A percentile compares a stretch with the other conserved stretches of the same genome.
phyloP scores from a whole-genome alignment of 306 rosid species.

The Quercus robur region DNA sequence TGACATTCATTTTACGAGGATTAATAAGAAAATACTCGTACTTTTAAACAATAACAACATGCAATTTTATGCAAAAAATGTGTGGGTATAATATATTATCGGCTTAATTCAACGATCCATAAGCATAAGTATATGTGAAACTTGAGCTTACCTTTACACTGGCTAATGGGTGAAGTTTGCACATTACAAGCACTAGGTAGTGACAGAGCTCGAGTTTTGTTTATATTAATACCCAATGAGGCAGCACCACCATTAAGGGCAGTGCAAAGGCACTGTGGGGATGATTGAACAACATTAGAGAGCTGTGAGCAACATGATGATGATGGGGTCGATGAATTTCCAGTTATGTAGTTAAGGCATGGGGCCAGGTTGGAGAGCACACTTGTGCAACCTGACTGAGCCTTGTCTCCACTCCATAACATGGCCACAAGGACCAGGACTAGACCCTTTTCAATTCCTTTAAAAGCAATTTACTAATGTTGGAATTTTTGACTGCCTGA shows the following conservation, averaged over 20 bases:
- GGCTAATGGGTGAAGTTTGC: slow-evolving; percentile 58
- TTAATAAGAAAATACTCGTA: no score
- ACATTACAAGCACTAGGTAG: slow-evolving; percentile 66
- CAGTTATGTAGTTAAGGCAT: slow-evolving; percentile 59
- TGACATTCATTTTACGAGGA: no score
- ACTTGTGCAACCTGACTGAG: slow-evolving; percentile 56
- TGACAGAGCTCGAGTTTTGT: slow-evolving; percentile 59
- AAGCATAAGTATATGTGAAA: not conserved
- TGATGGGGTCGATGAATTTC: slow-evolving; percentile 60
- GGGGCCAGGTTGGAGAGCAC: slow-evolving; percentile 44
- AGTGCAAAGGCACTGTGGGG: slow-evolving; percentile 73
- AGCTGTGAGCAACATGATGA: slow-evolving; percentile 71
- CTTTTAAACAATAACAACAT: no score
- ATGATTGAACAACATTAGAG: slow-evolving; percentile 52
- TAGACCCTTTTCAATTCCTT: slow-evolving; percentile 20
- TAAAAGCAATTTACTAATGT: slow-evolving; percentile 27
- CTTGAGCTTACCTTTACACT: slow-evolving; percentile 41
- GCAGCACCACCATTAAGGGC: slow-evolving; percentile 50
- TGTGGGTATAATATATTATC: no score
- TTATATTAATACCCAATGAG: slow-evolving; percentile 50
- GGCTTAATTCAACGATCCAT: no score
- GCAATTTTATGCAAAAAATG: no score
- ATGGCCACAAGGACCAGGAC: slow-evolving; percentile 28
- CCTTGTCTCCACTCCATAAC: slow-evolving; percentile 31
- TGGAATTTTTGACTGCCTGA: not conserved